Evolutionary conservation across 2,329 filamentous ascomycete species (phyloP).

Genomic region (Trichophyton schoenleinii): DNA sequence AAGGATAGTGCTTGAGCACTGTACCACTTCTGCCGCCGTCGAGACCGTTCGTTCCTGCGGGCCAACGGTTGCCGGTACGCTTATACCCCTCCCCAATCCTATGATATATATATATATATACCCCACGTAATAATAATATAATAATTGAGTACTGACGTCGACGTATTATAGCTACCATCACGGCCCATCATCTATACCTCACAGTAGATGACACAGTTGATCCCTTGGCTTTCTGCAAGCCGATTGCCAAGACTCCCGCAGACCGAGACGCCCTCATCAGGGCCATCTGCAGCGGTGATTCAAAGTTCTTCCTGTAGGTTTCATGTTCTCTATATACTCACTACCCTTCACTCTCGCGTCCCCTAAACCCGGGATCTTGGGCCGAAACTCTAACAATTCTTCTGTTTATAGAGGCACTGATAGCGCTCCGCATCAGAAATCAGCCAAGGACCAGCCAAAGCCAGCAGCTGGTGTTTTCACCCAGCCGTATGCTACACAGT

Average conservation of each 20-base stretch:
- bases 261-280: conserved; percentile 61
- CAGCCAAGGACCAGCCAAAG: conserved; percentile 36
- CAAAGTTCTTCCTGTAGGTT: conserved; percentile 48
- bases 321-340: background rate
- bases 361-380: background rate
- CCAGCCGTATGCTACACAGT: conserved; percentile 46
- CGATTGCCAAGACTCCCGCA: conserved; percentile 57
- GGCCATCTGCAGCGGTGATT: conserved; percentile 40
- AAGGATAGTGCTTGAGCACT: conserved; percentile 60
- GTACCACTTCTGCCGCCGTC: conserved; percentile 70
- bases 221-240: conserved; percentile 70
- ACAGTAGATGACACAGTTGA: conserved; percentile 61
- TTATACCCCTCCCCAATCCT: background rate
- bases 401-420: conserved; percentile 38
- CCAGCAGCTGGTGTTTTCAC: conserved; percentile 49
- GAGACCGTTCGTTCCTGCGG: conserved; percentile 66
- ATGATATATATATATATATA: too few relatives aligned
- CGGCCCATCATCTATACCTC: conserved; percentile 73
- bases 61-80: conserved; percentile 50
- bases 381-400: background rate
- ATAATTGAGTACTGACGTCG: background rate
- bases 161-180: conserved; percentile 48
- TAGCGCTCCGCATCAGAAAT: conserved; percentile 52
- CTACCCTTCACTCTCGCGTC: too few relatives aligned
- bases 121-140: too few relatives aligned